Base-by-base conservation (phyloP, 148 eudicot genomes). In the Rhododendron simsii region DNA sequence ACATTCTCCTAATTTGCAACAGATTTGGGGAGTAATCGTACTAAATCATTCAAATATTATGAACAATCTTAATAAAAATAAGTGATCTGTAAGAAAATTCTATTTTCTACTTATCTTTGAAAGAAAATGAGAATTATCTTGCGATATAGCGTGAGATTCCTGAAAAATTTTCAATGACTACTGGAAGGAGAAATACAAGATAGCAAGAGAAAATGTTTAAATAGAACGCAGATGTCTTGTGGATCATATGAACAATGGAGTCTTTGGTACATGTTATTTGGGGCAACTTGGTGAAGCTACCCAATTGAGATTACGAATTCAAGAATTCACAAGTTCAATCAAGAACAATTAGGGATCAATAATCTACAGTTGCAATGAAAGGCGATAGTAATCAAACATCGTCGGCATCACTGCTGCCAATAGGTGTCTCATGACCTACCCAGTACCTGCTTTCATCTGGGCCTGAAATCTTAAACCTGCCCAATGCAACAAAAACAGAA, bases 391-490 rank as follows among this genome's bases (percentile, higher is more conserved):
- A 86, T 97, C 90, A 94, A 78, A 84, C 94, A 86, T 97, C 98
- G 78, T 95, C 98, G 1, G 94, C 91, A 87, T 97, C 99, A 87
- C 98, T 95, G 85, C 98, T 96, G 47, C 94, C 91, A 30, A 93
- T 67, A 82, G 91, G 93, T 9, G 90, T 87, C 84, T 92, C 98
- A 85, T 89, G 94, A 75, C 90, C 91, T 4, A 80, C 89, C 96
- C 98, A 94, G 83, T 95, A 97, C 85, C 90, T 90, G 93, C 91
- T 94, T 79, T 94, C 98, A 90, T 97, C 96, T n/a, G 99, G 99
- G 9, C 98, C 98, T 9, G 87, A 87, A 71, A 95, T 87, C 95
- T 94, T 95, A 86, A 90, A 92, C 94, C 99, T 97, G 94, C 65
- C 85, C 82, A 78, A 85, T 28, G 35, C 35, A 71, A 30, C 37